Evolutionary conservation across 2,329 filamentous ascomycete genomes (phyloP).

Genomic region (Fonsecaea pedrosoi): DNA sequence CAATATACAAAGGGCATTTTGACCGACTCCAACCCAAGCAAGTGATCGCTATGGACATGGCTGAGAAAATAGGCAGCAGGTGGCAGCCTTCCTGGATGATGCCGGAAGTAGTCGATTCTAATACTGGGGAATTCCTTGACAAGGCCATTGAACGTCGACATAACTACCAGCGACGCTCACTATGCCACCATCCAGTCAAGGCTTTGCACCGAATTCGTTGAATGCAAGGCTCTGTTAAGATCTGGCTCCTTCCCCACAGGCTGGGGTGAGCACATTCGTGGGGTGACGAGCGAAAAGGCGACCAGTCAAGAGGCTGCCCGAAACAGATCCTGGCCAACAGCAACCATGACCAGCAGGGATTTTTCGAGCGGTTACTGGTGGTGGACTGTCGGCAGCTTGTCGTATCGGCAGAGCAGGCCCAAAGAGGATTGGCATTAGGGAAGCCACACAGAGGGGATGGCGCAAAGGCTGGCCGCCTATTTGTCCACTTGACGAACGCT

Average conservation of each 20-base stretch:
- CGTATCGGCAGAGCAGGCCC: slow-evolving; percentile 26
- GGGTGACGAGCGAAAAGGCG: slow-evolving; percentile 11
- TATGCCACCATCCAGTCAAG: background rate
- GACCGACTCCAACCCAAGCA: slow-evolving; percentile 77
- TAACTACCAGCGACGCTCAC: slow-evolving; percentile 44
- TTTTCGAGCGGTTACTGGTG: slow-evolving; percentile 2
- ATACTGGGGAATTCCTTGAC: slow-evolving; percentile 81
- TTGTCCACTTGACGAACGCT: slow-evolving; percentile 11
- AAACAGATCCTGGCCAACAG: slow-evolving; percentile 20
- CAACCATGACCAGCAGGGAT: slow-evolving; percentile 24
- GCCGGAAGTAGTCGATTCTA: slow-evolving; percentile 81
- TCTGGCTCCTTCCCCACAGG: background rate
- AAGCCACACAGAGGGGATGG: slow-evolving; percentile 25
- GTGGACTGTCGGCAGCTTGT: slow-evolving; percentile 8
- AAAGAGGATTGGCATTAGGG: slow-evolving; percentile 24
- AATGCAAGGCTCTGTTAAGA: slow-evolving; percentile 24
- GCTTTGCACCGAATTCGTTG: background rate
- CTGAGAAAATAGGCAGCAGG: slow-evolving; percentile 87
- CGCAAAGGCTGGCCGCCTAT: slow-evolving; percentile 16
- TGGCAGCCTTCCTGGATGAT: slow-evolving; percentile 59
- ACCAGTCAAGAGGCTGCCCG: slow-evolving; percentile 20
- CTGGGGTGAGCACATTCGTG: slow-evolving; percentile 4
- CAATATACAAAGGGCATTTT: slow-evolving; percentile 88
- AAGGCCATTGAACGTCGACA: slow-evolving; percentile 80
- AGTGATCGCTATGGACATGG: slow-evolving; percentile 91